Conservation (phyloP, 202 grass and related monocot species). For the Eragrostis tef region DNA sequence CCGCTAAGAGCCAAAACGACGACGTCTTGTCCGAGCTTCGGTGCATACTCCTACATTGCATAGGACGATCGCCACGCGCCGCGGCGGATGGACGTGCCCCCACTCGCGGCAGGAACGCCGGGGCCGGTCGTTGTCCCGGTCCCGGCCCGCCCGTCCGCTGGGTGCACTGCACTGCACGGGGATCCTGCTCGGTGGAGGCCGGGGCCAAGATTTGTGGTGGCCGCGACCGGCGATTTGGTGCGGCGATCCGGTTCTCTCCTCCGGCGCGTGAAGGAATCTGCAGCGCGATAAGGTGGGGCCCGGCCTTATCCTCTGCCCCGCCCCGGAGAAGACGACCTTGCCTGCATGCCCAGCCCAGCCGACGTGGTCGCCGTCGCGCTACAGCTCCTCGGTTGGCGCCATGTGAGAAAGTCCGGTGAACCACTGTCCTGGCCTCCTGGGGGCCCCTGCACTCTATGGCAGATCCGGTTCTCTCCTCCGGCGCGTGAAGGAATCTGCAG, state of each 20-base stretch:
- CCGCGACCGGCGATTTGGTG: too few species aligned
- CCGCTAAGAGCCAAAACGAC: slow-evolving; percentile 3
- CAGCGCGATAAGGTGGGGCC: slow-evolving; percentile 34
- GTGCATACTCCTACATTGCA: too few species aligned
- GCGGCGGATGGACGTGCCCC: too few species aligned
- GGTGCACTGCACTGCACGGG: too few species aligned
- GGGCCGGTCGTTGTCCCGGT: not conserved
- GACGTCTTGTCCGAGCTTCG: too few species aligned
- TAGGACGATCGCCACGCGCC: too few species aligned
- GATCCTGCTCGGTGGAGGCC: too few species aligned
- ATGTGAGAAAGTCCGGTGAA: not conserved
- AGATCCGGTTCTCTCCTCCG: slow-evolving; percentile 18
- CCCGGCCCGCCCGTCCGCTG: not conserved
- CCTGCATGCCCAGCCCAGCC: not conserved
- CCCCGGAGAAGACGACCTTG: not conserved
- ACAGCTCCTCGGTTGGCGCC: not conserved
- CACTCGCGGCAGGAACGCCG: too few species aligned
- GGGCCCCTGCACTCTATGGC: not conserved
- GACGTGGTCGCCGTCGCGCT: slow-evolving; percentile 8
- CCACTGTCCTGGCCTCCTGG: too few species aligned
- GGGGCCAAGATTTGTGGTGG: too few species aligned
- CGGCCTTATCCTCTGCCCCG: not conserved
- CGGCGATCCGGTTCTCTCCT: slow-evolving; percentile 20
- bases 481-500: slow-evolving; percentile 11
- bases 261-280: slow-evolving; percentile 12